Evolutionary conservation across 129 eudicot species (phyloP), one percentile per base, ranked within the genome.

Genomic region (Ambrosia trifida): DNA sequence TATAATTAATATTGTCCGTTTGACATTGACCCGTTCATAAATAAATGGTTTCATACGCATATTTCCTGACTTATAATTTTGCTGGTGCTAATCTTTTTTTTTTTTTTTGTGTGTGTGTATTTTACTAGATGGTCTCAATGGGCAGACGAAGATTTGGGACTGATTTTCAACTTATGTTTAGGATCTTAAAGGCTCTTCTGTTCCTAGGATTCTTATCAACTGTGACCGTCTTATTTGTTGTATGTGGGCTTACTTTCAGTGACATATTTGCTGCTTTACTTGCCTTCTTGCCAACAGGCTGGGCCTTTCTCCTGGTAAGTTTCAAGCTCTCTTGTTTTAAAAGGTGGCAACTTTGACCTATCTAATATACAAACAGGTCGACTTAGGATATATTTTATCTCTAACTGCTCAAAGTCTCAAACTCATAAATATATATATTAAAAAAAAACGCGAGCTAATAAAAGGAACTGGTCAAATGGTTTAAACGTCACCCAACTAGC

Each of bases 161-260:
- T 1, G 98, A 94, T 72, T 94, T 94, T 79, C 98, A 94, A 83
- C 96, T 94, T 30, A 94, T 87, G 95, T 94, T 94, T 78, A 82
- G 98, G 80, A 89, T 94, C 68, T 85, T 94, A 50, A 94, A 94
- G 83, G 96, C 91, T 10, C 98, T 94, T 84, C 80, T 94, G 64
- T 94, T 94, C 84, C 86, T 94, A 2, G 98, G 96, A 47, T 94
- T 94, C 75, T 24, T 94, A 69, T 89, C 98, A 13, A 86, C 90
- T 44, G 85, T 89, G 90, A 87, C 95, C 0, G 96, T 89, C 52
- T 70, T 94, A 62, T 94, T 94, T 67, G 90, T 89, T 16, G 96
- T 94, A 11, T 81, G 88, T 28, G 77, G 78, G 41, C 98, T 94
- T 78, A 86, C 88, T 31, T 44, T 89, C 28, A 71, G 82, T 11